Evolutionary conservation across 345 rosid genomes (phyloP), one percentile per base, ranked within the genome.

Genomic region (Gossypium turneri): DNA sequence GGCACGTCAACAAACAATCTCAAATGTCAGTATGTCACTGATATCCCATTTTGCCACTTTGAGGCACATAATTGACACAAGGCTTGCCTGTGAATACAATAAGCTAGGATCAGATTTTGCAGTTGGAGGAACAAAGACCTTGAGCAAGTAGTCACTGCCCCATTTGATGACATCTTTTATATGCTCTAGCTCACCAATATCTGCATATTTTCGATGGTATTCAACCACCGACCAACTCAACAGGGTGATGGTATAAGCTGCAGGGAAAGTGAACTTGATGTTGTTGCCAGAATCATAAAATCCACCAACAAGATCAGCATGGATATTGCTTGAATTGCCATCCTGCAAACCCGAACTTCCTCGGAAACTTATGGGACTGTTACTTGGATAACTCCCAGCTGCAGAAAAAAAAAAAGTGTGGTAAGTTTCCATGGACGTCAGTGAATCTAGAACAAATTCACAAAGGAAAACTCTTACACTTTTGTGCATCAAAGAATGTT

Each of bases 261-360:
- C 79, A 13, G 92, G 83, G 82, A 88, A 90, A 72, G 84, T 88
- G 75, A 90, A 85, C 80, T 88, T 90, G 6, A 83, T 80, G 38
- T 86, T 88, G 73, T 81, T 86, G 15, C 94, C 89, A 1, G 94
- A 88, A 79, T 90, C 91, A 79, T 88, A 90, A 69, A 86, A 90
- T 3, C 90, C 92, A 41, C 90, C 90, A 22, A 70, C 70, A 52
- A 88, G 84, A 67, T 84, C 78, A 25, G 79, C 82, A 17, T 52
- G 80, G 9, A 72, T 47, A 29, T 48, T 71, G 59, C 76, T 82
- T 15, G 70, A 29, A 20, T 76, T 80, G 64, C 94, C 94, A 47
- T 90, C 94, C 10, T 80, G 72, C 85, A 83, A 56, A 48, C 90
- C 88, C n/a, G 91, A 90, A 79, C 67, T 72, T 63, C 89, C 91